Percentiles rank a stretch among this genome's conserved stretches.
phyloP scores from a whole-genome alignment of 202 grass and related monocot species.

The Panicum virgatum region DNA sequence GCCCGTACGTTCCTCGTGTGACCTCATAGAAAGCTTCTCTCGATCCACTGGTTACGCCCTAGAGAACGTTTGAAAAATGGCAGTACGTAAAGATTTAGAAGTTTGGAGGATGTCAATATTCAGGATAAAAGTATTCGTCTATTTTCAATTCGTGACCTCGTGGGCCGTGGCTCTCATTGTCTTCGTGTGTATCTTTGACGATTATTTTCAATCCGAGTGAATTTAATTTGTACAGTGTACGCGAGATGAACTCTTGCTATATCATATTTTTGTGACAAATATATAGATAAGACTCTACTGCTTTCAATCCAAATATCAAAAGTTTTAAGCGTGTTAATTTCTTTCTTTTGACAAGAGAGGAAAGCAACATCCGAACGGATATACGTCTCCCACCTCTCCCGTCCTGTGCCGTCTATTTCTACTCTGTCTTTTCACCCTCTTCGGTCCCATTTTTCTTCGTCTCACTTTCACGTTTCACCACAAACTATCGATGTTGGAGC shows the following conservation, averaged over 20 bases:
- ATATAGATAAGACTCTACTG: neutral
- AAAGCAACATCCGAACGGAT: neutral
- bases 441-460: neutral
- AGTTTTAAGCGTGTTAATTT: neutral
- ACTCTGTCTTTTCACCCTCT: neutral
- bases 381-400: neutral
- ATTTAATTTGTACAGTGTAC: neutral
- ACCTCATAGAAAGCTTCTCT: too few species aligned
- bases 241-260: neutral
- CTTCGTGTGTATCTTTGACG: neutral
- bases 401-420: too few species aligned
- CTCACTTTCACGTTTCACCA: neutral
- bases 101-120: too few species aligned
- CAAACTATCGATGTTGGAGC: too few species aligned
- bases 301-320: neutral
- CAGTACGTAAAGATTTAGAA: too few species aligned
- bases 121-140: too few species aligned
- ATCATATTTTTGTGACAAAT: neutral
- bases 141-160: too few species aligned
- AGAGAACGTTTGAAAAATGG: too few species aligned
- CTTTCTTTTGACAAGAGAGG: neutral
- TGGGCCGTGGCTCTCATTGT: too few species aligned
- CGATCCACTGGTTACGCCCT: too few species aligned
- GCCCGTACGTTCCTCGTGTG: neutral
- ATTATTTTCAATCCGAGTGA: neutral